Percentiles rank a stretch among this genome's conserved stretches.
Conservation (phyloP, 1,284 basidiomycete genomes). For the Sporisorium iseilematis-ciliati region DNA sequence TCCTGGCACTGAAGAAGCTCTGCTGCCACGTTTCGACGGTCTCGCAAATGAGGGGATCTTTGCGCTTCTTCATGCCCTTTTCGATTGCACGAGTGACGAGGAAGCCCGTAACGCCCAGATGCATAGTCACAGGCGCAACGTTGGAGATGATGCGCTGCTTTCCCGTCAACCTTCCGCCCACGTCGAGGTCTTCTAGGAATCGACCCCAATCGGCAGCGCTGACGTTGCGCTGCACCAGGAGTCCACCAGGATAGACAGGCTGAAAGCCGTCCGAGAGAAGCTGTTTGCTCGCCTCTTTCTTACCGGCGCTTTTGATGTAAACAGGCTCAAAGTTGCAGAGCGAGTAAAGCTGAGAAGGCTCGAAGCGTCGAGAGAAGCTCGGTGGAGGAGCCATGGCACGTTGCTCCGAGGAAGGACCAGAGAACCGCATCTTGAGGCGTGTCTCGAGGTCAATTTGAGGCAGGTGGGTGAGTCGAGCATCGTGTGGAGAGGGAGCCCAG, state of each 20-base stretch:
- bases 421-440: constrained; percentile 40
- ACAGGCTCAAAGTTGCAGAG: constrained; percentile 4
- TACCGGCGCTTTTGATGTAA: constrained; percentile 18
- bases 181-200: constrained; percentile 29
- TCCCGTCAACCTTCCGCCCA: constrained; percentile 24
- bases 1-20: constrained; percentile 24
- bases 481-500: constrained; percentile 19
- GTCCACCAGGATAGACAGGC: constrained; percentile 24
- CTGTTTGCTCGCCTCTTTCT: constrained; percentile 16
- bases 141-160: constrained; percentile 22
- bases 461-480: constrained; percentile 13
- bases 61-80: constrained; percentile 31
- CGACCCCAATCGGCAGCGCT: constrained; percentile 37
- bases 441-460: constrained; percentile 11
- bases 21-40: constrained; percentile 32
- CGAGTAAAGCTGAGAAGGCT: background rate
- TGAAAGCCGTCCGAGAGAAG: constrained; percentile 29
- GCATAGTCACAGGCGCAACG: constrained; percentile 30
- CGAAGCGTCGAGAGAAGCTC: constrained; percentile 14
- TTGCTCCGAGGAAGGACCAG: constrained; percentile 22
- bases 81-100: constrained; percentile 36
- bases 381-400: constrained; percentile 13
- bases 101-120: constrained; percentile 32
- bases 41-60: constrained; percentile 31
- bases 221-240: constrained; percentile 25